A percentile compares a stretch with the other conserved stretches of the same genome.
phyloP scores from a whole-genome alignment of 1,139 yeast genomes.

The Yamadazyma songkhlaensis region DNA sequence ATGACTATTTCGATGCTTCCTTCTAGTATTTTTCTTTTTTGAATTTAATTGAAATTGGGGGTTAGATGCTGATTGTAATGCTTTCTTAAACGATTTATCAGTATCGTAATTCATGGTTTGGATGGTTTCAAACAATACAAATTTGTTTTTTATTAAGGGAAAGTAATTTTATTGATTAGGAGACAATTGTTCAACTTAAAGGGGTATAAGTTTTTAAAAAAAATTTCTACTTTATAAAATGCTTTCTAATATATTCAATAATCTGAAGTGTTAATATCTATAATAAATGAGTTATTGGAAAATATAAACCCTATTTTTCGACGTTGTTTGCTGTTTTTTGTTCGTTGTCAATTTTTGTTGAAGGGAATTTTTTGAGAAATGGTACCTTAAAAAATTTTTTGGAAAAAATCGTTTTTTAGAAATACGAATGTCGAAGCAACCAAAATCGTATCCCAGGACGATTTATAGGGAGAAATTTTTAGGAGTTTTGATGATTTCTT shows the following conservation, averaged over 20 bases:
- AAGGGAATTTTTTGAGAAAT: constrained; percentile 1
- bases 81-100: constrained; percentile 17
- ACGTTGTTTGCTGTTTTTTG: too few species aligned
- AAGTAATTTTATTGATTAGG: background rate
- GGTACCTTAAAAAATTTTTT: constrained; percentile 4
- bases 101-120: constrained; percentile 7
- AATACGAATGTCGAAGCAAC: constrained; percentile 6
- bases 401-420: constrained; percentile 4
- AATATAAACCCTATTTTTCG: too few species aligned
- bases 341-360: constrained; percentile 2
- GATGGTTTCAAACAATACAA: too few species aligned
- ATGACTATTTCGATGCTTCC: constrained; percentile 64
- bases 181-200: too few species aligned
- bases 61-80: constrained; percentile 15
- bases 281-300: too few species aligned
- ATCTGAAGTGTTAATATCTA: too few species aligned
- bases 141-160: too few species aligned
- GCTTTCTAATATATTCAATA: too few species aligned
- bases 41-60: constrained; percentile 15
- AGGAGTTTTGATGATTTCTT: too few species aligned
- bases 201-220: too few species aligned
- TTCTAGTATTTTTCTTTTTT: constrained; percentile 46
- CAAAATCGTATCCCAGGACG: background rate
- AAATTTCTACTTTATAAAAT: too few species aligned
- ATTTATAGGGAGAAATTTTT: too few species aligned